Evolutionary conservation across 2,329 filamentous ascomycete species (phyloP), one percentile per base, ranked within the genome.

Genomic region (Exophiala mesophila): DNA sequence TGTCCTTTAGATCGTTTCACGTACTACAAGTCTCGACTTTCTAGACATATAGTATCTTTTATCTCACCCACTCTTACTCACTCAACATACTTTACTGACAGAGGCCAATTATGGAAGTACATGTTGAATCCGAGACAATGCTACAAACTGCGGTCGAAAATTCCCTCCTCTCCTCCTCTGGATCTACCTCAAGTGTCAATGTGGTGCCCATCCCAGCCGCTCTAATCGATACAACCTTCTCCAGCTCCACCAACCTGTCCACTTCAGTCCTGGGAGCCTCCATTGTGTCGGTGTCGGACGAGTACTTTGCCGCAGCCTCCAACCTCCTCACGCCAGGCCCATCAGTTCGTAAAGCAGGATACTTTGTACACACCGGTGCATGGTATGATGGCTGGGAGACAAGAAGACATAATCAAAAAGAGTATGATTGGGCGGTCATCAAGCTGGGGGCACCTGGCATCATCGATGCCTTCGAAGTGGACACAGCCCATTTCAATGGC

Each of bases 351-450:
- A 73, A 72, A 44, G 71, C 74, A 0, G 77, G 76, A 37, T 69
- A 77, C 55, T 80, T 78, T 61, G 69, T 74, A 29, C 72, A 77
- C 57, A 70, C 75, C 3, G 77, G 77, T 44, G 76, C 76, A 35
- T 81, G 77, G 77, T 81, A 79, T 57, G 77, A 81, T 57, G 77
- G 77, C 13, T 81, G 77, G 77, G 77, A 82, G 52, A 80, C 77
- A 4, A 67, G 77, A 4, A 67, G 77, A 18, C 77, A 81, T 62
- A 82, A 82, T 56, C 61, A 68, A 0, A 67, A 70, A 28, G 67
- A 71, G 8, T 77, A 70, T 49, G 77, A 82, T 60, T 81, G 74
- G 73, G 76, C 76, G 1, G 70, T 80, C 5, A 68, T 80, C 45
- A 67, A 73, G 32, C 67, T 80, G 0, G 50, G 50, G 2, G 44